These are phyloP conservation scores for Circinella umbellata DNA, from an alignment of 371 early-diverging fungal genomes.

Conservation along the genomic window DNA sequence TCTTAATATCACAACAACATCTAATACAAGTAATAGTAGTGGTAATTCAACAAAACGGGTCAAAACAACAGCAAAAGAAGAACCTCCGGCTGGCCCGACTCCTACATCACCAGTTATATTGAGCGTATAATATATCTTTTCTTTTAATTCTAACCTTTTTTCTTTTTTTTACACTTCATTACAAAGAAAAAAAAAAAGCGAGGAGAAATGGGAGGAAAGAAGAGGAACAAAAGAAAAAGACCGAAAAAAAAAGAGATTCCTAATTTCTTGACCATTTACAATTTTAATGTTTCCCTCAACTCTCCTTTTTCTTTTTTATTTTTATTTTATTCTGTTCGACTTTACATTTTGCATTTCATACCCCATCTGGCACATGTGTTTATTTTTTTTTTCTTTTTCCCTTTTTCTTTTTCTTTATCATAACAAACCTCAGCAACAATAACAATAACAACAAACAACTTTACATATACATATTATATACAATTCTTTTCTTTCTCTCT, in stretches of 20 bases:
- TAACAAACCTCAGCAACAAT: not conserved
- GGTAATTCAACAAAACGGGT: not conserved
- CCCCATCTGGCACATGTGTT: conserved; percentile 6
- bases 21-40: not conserved
- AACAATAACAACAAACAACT: too few species aligned
- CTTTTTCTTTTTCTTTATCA: not conserved
- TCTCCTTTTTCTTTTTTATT: not conserved
- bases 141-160: not conserved
- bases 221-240: too few species aligned
- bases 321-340: too few species aligned
- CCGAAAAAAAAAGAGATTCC: not conserved
- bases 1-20: not conserved
- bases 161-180: not conserved
- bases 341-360: conserved; percentile 2
- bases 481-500: too few species aligned
- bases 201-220: too few species aligned
- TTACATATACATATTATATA: too few species aligned
- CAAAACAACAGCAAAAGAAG: not conserved
- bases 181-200: not conserved
- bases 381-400: not conserved
- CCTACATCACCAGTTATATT: conserved; percentile 1
- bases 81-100: conserved; percentile 7
- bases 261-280: not conserved
- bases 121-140: conserved; percentile 9
- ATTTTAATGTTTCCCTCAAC: not conserved